Evolutionary conservation across 768 basidiomycete genomes (phyloP).

Genomic region (Gloeopeniophorella convolvens): DNA sequence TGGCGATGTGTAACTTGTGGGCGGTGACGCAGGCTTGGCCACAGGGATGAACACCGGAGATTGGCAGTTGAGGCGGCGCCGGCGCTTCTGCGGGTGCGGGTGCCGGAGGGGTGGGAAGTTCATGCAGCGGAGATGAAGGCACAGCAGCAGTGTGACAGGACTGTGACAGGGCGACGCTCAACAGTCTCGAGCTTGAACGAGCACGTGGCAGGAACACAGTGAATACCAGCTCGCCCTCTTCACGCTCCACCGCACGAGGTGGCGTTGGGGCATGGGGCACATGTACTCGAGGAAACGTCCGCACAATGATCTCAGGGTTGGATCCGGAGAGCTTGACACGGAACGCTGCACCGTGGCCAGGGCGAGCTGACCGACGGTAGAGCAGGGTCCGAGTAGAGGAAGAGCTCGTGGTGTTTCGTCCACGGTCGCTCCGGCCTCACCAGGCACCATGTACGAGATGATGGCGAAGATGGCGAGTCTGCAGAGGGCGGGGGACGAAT

Average conservation of each 20-base stretch:
- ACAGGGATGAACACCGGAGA: not conserved
- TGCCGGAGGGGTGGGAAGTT: not conserved
- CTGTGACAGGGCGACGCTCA: no score
- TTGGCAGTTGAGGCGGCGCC: not conserved
- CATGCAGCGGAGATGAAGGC: not conserved
- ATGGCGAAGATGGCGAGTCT: slow-evolving; percentile 33
- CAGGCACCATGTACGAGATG: slow-evolving; percentile 47
- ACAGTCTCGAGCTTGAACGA: not conserved
- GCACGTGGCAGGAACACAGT: slow-evolving; percentile 7
- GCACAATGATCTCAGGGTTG: slow-evolving; percentile 35
- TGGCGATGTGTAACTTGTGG: slow-evolving; percentile 6
- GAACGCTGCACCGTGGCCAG: slow-evolving; percentile 45
- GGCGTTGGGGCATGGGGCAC: slow-evolving; percentile 5
- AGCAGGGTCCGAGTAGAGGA: slow-evolving; percentile 58
- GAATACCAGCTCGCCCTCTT: slow-evolving; percentile 5
- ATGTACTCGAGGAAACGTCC: slow-evolving; percentile 28
- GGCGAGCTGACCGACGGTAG: slow-evolving; percentile 56
- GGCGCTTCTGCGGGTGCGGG: not conserved
- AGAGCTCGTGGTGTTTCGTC: slow-evolving; percentile 78
- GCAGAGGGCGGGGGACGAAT: slow-evolving; percentile 24
- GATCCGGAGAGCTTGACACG: slow-evolving; percentile 60
- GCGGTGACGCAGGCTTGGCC: not conserved
- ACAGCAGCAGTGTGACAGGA: slow-evolving; percentile 4
- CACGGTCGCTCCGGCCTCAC: slow-evolving; percentile 76
- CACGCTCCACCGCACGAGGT: not conserved